Evolutionary conservation across 2,329 filamentous ascomycete genomes (phyloP), one percentile per base, ranked within the genome.

Genomic region (Ceratocystis huliohia): DNA sequence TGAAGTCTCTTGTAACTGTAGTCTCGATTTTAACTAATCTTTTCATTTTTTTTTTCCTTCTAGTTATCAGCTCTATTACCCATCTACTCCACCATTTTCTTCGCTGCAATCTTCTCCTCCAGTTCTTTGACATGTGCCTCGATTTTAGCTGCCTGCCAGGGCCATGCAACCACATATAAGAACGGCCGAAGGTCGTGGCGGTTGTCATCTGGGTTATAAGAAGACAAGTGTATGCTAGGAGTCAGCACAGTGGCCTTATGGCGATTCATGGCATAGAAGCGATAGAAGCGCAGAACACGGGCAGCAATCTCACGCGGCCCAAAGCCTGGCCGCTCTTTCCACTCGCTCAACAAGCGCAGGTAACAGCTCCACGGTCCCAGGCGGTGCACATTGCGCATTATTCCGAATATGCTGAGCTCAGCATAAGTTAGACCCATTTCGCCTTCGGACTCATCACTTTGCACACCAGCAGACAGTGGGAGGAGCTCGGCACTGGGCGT

Each of bases 221-320:
- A 70, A 59, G 73, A 74, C 6, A 75, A 68, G 69, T 85, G 82
- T 63, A 83, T 77, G 30, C 77, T 78, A 0, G 84, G 84, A 1
- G 84, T 86, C 63, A 84, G 73, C 7, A 82, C 79, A 0, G 83
- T 85, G 73, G 81, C 80, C 74, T 88, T 88, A 73, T 88, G 85
- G 8, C 85, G 75, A 71, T 88, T 88, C 70, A 87, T 83, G 0
- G 80, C 66, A 71, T 86, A 84, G 70, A 79, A 82, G 33, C 73
- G 72, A 70, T 74, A 79, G 71, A 79, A 79, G 6, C 73, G 72
- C 65, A 74, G 72, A 13, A 77, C 78, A 73, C 78, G 81, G 69
- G 76, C 73, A 57, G 77, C 73, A 74, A 81, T 77, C 70, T 76
- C 68, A 2, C 71, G 66, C 0, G 74, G 74, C 10, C 70, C 70